phyloP scores from a whole-genome alignment of 768 basidiomycete species.

The Dictyophora rubrovolvata region DNA sequence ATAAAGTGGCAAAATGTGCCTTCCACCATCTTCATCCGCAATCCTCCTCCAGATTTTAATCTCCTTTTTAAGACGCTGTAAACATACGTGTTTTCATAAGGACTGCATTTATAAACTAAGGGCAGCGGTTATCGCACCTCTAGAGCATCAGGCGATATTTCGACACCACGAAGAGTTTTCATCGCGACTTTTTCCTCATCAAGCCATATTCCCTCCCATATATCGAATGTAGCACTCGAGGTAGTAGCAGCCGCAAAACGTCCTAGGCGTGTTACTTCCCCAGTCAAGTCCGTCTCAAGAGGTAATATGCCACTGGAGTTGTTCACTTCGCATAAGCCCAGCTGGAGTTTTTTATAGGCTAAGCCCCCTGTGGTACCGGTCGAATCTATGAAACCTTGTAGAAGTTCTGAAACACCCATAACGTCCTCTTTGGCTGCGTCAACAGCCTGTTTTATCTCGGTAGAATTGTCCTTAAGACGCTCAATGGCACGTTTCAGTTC shows the following conservation, averaged over 20 bases:
- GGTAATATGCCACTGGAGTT: slow-evolving; percentile 35
- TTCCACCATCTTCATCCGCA: slow-evolving; percentile 42
- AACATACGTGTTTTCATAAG: neutral
- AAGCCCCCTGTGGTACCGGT: slow-evolving; percentile 16
- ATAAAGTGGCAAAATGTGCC: slow-evolving; percentile 46
- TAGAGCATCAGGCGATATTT: slow-evolving; percentile 29
- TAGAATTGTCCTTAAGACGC: slow-evolving; percentile 30
- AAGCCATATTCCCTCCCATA: slow-evolving; percentile 46
- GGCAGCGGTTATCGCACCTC: slow-evolving; percentile 18
- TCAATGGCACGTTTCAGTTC: slow-evolving; percentile 35
- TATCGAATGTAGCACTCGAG: slow-evolving; percentile 43
- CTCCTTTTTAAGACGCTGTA: slow-evolving; percentile 42
- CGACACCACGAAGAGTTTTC: slow-evolving; percentile 44
- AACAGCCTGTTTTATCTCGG: slow-evolving; percentile 25
- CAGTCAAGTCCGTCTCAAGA: slow-evolving; percentile 38
- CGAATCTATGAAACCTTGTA: slow-evolving; percentile 17
- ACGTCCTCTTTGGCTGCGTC: slow-evolving; percentile 29
- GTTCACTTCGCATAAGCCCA: slow-evolving; percentile 43
- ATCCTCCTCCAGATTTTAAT: slow-evolving; percentile 44
- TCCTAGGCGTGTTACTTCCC: slow-evolving; percentile 39
- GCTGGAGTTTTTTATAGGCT: slow-evolving; percentile 31
- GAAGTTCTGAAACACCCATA: slow-evolving; percentile 16
- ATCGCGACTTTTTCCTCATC: slow-evolving; percentile 45
- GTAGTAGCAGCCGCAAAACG: slow-evolving; percentile 38
- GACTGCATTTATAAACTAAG: slow-evolving; percentile 22